Conservation (phyloP, 1,284 basidiomycete genomes). For the Crocinoboletus sp. region DNA sequence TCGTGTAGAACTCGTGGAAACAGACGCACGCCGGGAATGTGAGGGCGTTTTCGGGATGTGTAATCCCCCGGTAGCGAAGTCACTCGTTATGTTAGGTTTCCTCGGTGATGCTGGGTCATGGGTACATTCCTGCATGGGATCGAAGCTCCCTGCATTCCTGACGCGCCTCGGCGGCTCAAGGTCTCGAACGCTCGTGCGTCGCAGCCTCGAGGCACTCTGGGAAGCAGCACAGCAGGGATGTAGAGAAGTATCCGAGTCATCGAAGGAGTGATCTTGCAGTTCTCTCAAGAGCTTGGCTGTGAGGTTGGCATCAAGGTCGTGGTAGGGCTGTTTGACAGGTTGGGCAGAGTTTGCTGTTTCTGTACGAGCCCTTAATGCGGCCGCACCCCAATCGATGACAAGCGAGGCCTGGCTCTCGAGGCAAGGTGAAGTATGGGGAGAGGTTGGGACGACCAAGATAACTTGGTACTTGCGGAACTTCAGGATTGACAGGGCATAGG, state of each 20-base stretch:
- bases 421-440: conserved; percentile 39
- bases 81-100: conserved; percentile 9
- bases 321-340: conserved; percentile 24
- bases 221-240: conserved; percentile 2
- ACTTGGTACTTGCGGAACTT: conserved; percentile 40
- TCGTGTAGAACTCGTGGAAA: conserved; percentile 16
- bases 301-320: conserved; percentile 25
- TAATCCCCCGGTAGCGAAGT: conserved; percentile 2
- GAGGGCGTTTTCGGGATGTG: conserved; percentile 21
- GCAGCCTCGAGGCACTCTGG: conserved; percentile 7
- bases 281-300: conserved; percentile 20
- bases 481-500: conserved; percentile 41
- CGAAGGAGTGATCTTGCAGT: conserved; percentile 13
- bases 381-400: conserved; percentile 48
- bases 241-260: conserved; percentile 12
- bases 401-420: conserved; percentile 52
- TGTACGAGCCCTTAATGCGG: conserved; percentile 34
- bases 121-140: conserved; percentile 5
- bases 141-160: conserved; percentile 8
- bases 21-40: conserved; percentile 18
- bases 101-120: conserved; percentile 4
- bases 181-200: conserved; percentile 23
- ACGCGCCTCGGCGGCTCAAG: conserved; percentile 17
- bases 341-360: conserved; percentile 15
- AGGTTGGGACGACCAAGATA: conserved; percentile 37